Percentiles rank a stretch among this genome's conserved stretches.
Evolutionary conservation across 179 eudicot species (phyloP).

Genomic region (Silene coronaria): DNA sequence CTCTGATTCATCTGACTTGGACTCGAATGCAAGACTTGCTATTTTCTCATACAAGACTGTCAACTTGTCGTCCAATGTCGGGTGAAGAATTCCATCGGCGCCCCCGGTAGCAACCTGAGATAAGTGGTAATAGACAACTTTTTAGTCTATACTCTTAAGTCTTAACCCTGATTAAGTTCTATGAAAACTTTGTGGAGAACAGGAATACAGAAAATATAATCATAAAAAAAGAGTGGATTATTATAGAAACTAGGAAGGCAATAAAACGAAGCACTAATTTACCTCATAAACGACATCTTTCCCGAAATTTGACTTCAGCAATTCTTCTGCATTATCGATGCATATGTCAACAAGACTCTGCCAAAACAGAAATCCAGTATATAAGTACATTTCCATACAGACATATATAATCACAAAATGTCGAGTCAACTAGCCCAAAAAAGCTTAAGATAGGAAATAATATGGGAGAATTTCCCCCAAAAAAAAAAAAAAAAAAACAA

Average conservation of each 20-base stretch:
- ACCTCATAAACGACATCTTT: constrained; percentile 91
- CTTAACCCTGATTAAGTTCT: not conserved
- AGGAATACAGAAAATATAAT: not conserved
- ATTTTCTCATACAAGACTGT: constrained; percentile 47
- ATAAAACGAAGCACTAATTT: not conserved
- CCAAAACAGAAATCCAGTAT: constrained; percentile 14
- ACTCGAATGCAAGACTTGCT: constrained; percentile 56
- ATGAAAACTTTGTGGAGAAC: not conserved
- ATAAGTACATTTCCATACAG: not conserved
- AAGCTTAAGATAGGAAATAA: not conserved
- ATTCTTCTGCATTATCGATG: constrained; percentile 58
- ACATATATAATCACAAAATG: not conserved
- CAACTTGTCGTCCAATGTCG: constrained; percentile 54
- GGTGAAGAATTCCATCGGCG: constrained; percentile 68
- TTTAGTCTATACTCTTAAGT: not conserved
- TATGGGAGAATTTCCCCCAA: not conserved
- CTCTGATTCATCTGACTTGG: constrained; percentile 55
- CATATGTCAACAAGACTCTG: constrained; percentile 82
- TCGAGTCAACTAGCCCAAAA: not conserved
- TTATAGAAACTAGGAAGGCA: not conserved
- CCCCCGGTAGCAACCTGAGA: constrained; percentile 81
- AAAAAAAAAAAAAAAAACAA: constrained; percentile 15
- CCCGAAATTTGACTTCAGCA: constrained; percentile 74
- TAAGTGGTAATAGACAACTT: not conserved
- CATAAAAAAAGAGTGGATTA: not conserved